Evolutionary conservation across 768 basidiomycete species (phyloP), one percentile per base, ranked within the genome.

Genomic region (Kwoniella heveanensis): DNA sequence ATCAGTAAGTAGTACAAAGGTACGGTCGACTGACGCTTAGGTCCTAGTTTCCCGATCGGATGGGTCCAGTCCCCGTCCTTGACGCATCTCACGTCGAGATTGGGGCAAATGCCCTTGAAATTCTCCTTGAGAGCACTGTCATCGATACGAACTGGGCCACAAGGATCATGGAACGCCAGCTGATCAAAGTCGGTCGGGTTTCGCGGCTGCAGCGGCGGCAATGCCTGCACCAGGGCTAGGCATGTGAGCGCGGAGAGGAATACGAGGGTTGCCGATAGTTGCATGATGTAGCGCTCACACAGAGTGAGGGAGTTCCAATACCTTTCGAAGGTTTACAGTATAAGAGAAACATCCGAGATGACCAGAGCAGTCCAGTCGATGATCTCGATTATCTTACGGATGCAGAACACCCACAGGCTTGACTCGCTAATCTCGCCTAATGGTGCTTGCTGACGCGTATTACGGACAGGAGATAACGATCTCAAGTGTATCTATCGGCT

Each of bases 11-110:
- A n/a, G n/a, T n/a, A n/a, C n/a, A n/a, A n/a, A n/a, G 48, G 17
- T 19, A 24, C 8, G 49, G 13, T 27, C 12, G 3, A 70, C 70
- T 50, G 58, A 72, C 73, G 64, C 52, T 65, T 65, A 19, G 54
- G 36, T 1, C 73, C 73, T 19, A 74, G 49, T 4, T 46, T 50
- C 0, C 73, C 73, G 3, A 74, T 29, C 9, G 73, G 73, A 57
- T 74, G 60, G 19, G 57, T 39, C 73, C 73, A 74, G 37, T 74
- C 66, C 21, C 68, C 68, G 63, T 74, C 70, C 13, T 60, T 47
- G 0, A 74, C 73, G 49, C 73, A 74, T 8, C 51, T 63, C 24
- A 74, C 73, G 4, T 58, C 54, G 10, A 74, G 52, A n/a, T 67
- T 37, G 15, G 73, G 73, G 49, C 73, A 74, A 21, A 74, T 70